Conservation (phyloP, 129 eudicot genomes). For the Arctium lappa region DNA sequence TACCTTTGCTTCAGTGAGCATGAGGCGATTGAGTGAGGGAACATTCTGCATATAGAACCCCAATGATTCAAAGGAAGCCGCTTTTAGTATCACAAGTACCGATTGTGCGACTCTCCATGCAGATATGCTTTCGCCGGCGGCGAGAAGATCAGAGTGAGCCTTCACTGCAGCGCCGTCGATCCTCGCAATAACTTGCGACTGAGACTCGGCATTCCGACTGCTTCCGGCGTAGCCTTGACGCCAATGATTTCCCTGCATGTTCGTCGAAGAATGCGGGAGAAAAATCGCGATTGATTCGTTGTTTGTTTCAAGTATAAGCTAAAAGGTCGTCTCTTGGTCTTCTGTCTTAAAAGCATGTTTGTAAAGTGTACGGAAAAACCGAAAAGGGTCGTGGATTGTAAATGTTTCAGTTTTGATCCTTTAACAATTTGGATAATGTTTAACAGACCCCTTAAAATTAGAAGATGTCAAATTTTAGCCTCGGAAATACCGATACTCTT, state of each 20-base stretch:
- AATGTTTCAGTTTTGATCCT: not conserved
- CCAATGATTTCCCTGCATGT: constrained; percentile 15
- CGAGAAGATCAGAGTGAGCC: constrained; percentile 54
- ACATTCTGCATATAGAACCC: constrained; percentile 71
- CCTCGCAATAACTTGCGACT: constrained; percentile 28
- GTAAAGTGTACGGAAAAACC: not conserved
- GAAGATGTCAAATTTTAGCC: not conserved
- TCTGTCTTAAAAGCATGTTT: not conserved
- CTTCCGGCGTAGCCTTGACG: constrained; percentile 3
- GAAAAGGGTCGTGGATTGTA: not conserved
- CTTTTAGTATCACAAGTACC: constrained; percentile 52
- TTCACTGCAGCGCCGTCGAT: constrained; percentile 52
- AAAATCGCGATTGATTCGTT: not conserved
- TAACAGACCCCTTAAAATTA: not conserved
- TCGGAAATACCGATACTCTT: not conserved
- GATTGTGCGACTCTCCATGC: constrained; percentile 74
- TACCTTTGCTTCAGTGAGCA: constrained; percentile 80
- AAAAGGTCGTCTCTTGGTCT: constrained; percentile 18
- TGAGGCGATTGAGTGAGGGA: constrained; percentile 56
- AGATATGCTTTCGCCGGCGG: constrained; percentile 53
- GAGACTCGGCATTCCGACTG: not conserved
- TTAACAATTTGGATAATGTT: not conserved
- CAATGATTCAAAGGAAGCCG: constrained; percentile 67
- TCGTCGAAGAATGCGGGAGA: not conserved
- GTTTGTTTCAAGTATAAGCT: not conserved